Conservation (phyloP, 2,329 filamentous ascomycete genomes). For the Apiospora kogelbergensis region DNA sequence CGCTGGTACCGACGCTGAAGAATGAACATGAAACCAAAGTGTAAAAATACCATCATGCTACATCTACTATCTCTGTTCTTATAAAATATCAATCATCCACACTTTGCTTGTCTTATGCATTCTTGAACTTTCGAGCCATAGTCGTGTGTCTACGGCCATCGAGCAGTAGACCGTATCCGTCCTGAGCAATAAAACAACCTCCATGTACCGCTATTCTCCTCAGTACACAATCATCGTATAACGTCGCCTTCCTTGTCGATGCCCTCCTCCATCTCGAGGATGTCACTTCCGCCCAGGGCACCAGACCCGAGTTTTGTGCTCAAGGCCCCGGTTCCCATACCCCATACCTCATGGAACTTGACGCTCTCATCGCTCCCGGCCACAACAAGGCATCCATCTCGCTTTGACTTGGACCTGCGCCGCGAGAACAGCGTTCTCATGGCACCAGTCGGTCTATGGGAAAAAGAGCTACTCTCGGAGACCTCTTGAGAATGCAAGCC, state of each 20-base stretch:
- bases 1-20: too few relatives aligned
- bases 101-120: too few relatives aligned
- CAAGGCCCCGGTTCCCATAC: constrained; percentile 55
- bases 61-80: too few relatives aligned
- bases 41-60: too few relatives aligned
- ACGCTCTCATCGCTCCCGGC: constrained; percentile 89
- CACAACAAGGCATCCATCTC: constrained; percentile 85
- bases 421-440: constrained; percentile 45
- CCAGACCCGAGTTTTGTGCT: constrained; percentile 53
- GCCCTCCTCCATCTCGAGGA: constrained; percentile 78
- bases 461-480: background rate
- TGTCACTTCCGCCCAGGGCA: constrained; percentile 77
- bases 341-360: constrained; percentile 95
- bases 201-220: background rate
- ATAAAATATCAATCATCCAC: too few relatives aligned
- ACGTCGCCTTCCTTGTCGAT: constrained; percentile 73
- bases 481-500: background rate
- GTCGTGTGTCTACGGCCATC: too few relatives aligned
- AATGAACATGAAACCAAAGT: too few relatives aligned
- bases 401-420: constrained; percentile 48
- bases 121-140: too few relatives aligned
- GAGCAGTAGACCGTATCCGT: too few relatives aligned
- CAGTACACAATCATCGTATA: constrained; percentile 62
- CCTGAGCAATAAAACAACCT: too few relatives aligned
- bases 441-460: constrained; percentile 34